Conservation (phyloP, 2,329 filamentous ascomycete species). For the Xylaria sp. region DNA sequence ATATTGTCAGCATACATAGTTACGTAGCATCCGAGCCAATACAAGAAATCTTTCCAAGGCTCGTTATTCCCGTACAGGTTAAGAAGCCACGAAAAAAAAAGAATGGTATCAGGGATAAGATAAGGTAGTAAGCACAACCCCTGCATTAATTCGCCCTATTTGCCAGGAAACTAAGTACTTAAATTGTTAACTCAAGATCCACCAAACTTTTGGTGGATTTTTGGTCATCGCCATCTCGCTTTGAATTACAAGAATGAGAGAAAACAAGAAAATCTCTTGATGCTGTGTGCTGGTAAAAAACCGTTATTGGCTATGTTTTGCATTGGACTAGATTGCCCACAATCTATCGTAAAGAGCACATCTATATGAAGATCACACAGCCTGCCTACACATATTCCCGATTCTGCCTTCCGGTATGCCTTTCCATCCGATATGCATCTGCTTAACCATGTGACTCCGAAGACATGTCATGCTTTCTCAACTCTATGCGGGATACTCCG, state of each 20-base stretch:
- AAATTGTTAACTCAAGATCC: not conserved
- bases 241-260: not conserved
- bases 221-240: not conserved
- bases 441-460: not conserved
- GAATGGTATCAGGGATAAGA: not conserved
- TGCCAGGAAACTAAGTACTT: not conserved
- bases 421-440: not conserved
- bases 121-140: conserved; percentile 4
- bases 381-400: conserved; percentile 13
- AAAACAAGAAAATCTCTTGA: not conserved
- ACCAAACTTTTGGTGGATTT: not conserved
- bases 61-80: not conserved
- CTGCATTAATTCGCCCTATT: not conserved
- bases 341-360: not conserved
- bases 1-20: conserved; percentile 1
- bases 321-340: not conserved
- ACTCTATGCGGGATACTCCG: not conserved
- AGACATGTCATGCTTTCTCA: not conserved
- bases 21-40: conserved; percentile 1
- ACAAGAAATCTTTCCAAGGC: not conserved
- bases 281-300: not conserved
- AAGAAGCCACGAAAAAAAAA: not conserved
- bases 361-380: conserved; percentile 6
- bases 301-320: not conserved
- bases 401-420: conserved; percentile 16